These are phyloP conservation scores for Phytophthora chlamydospora DNA, from an alignment of 352 stramenopile species.

Conservation along the genomic window DNA sequence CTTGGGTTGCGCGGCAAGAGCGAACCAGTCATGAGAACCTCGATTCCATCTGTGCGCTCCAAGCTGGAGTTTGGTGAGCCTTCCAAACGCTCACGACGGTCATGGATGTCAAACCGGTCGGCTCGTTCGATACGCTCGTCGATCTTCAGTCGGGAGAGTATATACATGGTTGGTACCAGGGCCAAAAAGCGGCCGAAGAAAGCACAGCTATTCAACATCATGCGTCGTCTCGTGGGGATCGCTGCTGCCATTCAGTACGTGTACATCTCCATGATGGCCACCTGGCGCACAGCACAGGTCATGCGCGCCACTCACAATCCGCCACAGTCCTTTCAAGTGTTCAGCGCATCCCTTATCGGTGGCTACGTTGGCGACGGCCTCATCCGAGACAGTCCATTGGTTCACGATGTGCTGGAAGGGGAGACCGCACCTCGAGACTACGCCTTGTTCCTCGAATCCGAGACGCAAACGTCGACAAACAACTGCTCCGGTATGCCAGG, in stretches of 20 bases:
- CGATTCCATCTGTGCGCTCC: too few species aligned
- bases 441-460: conserved; percentile 16
- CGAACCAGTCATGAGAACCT: too few species aligned
- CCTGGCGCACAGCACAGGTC: conserved; percentile 22
- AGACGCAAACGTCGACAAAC: conserved; percentile 5
- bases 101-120: too few species aligned
- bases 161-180: conserved; percentile 22
- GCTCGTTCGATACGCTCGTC: conserved; percentile 54
- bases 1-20: too few species aligned
- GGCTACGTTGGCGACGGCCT: conserved; percentile 38
- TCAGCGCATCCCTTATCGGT: conserved; percentile 18
- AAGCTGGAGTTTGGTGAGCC: too few species aligned
- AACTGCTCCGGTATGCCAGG: conserved; percentile 15
- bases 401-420: conserved; percentile 21
- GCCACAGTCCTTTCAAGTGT: conserved; percentile 16
- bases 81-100: too few species aligned
- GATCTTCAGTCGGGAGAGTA: conserved; percentile 9
- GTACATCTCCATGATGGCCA: conserved; percentile 33
- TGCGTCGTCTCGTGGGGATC: conserved; percentile 25
- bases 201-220: conserved; percentile 33
- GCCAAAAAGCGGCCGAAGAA: background rate
- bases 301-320: conserved; percentile 25
- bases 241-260: conserved; percentile 36
- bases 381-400: conserved; percentile 23
- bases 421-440: conserved; percentile 36